Evolutionary conservation across 345 rosid species (phyloP).

Genomic region (Zanthoxylum bungeanum): DNA sequence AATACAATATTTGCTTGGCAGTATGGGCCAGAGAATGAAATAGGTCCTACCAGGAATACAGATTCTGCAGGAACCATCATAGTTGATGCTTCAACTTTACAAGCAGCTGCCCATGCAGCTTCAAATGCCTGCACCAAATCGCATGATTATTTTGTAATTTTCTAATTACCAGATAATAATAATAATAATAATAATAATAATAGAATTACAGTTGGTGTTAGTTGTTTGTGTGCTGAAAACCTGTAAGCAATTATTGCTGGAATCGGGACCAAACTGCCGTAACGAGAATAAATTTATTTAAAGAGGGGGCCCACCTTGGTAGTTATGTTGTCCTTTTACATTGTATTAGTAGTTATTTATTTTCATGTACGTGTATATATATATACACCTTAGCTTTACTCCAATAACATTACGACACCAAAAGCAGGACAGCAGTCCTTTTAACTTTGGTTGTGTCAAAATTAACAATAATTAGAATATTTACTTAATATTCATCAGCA

Average conservation of each 20-base stretch:
- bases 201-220: slow-evolving; percentile 23
- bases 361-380: slow-evolving; percentile 6
- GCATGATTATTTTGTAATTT: slow-evolving; percentile 1
- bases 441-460: not conserved
- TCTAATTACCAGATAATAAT: too few relatives aligned
- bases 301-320: slow-evolving; percentile 32
- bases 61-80: slow-evolving; percentile 50
- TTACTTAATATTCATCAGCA: too few relatives aligned
- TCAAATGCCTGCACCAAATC: slow-evolving; percentile 70
- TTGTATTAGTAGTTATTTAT: slow-evolving; percentile 10
- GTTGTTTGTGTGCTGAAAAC: slow-evolving; percentile 15
- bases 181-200: slow-evolving; percentile 10
- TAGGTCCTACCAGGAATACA: slow-evolving; percentile 78
- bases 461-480: too few relatives aligned
- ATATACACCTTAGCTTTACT: not conserved
- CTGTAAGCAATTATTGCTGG: slow-evolving; percentile 30
- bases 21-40: slow-evolving; percentile 93
- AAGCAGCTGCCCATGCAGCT: slow-evolving; percentile 86
- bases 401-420: not conserved
- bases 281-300: slow-evolving; percentile 20
- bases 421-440: not conserved
- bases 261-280: slow-evolving; percentile 16
- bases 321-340: slow-evolving; percentile 26
- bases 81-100: slow-evolving; percentile 72
- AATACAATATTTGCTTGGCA: slow-evolving; percentile 75